phyloP scores from a whole-genome alignment of 2,329 filamentous ascomycete genomes.

The Cladosporium oxysporum region DNA sequence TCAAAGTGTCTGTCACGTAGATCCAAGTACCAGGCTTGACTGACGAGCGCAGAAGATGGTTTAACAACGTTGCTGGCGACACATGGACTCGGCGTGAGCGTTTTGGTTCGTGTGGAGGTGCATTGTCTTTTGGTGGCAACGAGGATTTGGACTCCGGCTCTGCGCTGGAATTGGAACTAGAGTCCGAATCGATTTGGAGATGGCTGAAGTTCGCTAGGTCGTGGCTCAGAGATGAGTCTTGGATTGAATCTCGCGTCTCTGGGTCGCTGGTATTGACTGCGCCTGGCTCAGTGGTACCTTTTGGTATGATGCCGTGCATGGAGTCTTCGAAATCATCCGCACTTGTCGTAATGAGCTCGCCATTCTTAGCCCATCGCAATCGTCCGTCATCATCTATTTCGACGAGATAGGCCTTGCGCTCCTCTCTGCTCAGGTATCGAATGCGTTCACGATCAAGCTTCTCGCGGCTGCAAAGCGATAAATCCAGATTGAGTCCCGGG shows the following conservation, averaged over 20 bases:
- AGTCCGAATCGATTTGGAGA: conserved; percentile 10
- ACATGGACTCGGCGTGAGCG: conserved; percentile 61
- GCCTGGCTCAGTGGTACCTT: conserved; percentile 43
- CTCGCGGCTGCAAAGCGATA: conserved; percentile 71
- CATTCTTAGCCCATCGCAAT: conserved; percentile 84
- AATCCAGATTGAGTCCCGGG: conserved; percentile 67
- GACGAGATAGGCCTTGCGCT: conserved; percentile 78
- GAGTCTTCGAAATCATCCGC: conserved; percentile 73
- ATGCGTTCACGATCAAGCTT: conserved; percentile 76
- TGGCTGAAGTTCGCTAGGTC: conserved; percentile 8
- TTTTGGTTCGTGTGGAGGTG: conserved; percentile 54
- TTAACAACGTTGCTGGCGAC: conserved; percentile 72
- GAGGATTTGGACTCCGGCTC: conserved; percentile 14
- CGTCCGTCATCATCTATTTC: conserved; percentile 71
- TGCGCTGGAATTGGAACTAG: conserved; percentile 11
- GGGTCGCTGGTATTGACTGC: conserved; percentile 25
- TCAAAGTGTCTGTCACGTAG: conserved; percentile 82
- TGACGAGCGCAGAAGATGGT: conserved; percentile 73
- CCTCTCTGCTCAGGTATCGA: conserved; percentile 80
- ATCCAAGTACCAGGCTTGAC: conserved; percentile 90
- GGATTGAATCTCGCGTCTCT: conserved; percentile 17
- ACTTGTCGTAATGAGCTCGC: conserved; percentile 73
- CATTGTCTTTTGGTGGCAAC: conserved; percentile 34
- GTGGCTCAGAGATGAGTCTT: background rate
- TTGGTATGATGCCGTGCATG: conserved; percentile 59